Base-by-base conservation (phyloP, 108 stramenopile species). In the Skeletonema marinoi region DNA sequence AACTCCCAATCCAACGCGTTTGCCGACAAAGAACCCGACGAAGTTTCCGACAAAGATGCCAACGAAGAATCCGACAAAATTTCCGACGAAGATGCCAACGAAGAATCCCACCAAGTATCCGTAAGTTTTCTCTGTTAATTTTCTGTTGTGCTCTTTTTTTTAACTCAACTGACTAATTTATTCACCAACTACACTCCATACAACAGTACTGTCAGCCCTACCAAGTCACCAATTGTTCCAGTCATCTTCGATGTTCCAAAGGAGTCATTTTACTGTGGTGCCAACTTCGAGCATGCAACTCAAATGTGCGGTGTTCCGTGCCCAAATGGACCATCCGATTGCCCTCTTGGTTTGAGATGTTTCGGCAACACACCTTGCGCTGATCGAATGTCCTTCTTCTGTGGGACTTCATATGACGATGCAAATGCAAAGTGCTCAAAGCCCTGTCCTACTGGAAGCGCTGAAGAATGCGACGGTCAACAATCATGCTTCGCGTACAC, bases 401-500 rank as follows among this genome's bases (percentile, higher is more conserved):
- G 94, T 60, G 94, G 94, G 17, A 78, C 41, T 29, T 85, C 88
- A 44, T 95, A 89, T 86, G 87, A 90, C 63, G 87, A 93, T 80
- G 94, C 94, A 7, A 70, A 89, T 17, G 30, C 68, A 32, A 77
- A 83, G 36, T 95, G 94, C 68, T 68, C 73, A 6, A 78, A 54
- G 14, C 92, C 86, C 13, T 95, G 94, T 78, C 88, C 90, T 29
- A 60, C 60, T 56, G 94, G 92, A 25, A 81, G 77, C 21, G 77
- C 89, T 2, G 59, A 77, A 29, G 90, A 89, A 56, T 95, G 94
- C 78, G 90, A 92, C 0, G 78, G 76, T 54, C 88, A 82, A n/a
- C 78, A 93, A 70, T 88, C 77, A 68, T 95, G 94, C 64, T 93
- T 86, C 78, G 92, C 94, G 75, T 83, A 92, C 87, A 41, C 87